Evolutionary conservation across 78 protist species (phyloP).

Genomic region (Dictyostelium firmibasis): DNA sequence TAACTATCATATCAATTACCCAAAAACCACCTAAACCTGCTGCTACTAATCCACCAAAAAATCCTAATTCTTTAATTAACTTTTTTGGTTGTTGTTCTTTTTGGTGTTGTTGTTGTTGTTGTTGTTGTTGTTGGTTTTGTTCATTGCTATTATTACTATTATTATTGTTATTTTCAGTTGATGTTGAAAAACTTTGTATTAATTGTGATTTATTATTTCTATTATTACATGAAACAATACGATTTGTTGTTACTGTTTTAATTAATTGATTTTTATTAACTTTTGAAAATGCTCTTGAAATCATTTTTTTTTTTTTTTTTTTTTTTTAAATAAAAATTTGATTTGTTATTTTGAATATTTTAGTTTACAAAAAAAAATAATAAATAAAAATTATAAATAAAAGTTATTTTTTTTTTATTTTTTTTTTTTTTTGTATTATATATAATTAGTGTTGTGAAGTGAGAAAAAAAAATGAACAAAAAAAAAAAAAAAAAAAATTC

Average conservation of each 20-base stretch:
- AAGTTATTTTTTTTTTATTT: background rate
- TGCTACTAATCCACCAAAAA: constrained; percentile 26
- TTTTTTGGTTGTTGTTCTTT: background rate
- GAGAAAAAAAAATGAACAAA: background rate
- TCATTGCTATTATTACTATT: background rate
- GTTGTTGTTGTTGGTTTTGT: background rate
- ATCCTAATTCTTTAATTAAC: constrained; percentile 1
- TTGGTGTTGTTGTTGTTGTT: background rate
- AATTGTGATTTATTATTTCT: background rate
- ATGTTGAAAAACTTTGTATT: background rate
- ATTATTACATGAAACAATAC: background rate
- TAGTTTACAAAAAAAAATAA: background rate
- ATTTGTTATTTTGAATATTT: too few relatives aligned
- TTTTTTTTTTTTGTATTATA: background rate
- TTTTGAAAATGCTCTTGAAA: background rate
- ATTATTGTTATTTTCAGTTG: background rate
- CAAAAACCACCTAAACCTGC: background rate
- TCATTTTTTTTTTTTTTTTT: background rate
- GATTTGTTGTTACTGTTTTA: background rate
- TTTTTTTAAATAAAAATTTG: background rate
- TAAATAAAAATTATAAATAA: background rate
- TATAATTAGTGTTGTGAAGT: background rate
- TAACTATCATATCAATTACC: background rate
- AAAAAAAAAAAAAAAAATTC: background rate
- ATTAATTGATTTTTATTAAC: background rate